A percentile compares a stretch with the other conserved stretches of the same genome.
Conservation (phyloP, 768 basidiomycete species). For the Xanthoconium purpureum region DNA sequence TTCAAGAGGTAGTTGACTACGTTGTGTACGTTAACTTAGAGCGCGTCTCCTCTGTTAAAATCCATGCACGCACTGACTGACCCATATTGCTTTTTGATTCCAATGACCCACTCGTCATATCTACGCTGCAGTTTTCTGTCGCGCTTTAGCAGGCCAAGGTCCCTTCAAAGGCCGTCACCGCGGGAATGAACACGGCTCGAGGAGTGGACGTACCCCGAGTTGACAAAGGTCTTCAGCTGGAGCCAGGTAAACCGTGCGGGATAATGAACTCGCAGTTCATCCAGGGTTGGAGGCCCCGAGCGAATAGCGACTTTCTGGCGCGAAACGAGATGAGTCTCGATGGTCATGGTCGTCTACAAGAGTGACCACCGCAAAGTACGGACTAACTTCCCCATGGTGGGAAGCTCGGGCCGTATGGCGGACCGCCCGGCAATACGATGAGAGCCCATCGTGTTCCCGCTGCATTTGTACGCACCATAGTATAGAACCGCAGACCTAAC, state of each 20-base stretch:
- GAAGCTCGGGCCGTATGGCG: too few species aligned
- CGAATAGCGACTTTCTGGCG: slow-evolving; percentile 37
- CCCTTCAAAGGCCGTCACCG: slow-evolving; percentile 40
- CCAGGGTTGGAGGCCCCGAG: slow-evolving; percentile 64
- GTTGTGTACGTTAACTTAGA: background rate
- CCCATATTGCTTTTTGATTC: slow-evolving; percentile 58
- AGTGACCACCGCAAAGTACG: background rate
- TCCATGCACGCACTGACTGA: slow-evolving; percentile 51
- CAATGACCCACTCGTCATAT: slow-evolving; percentile 58
- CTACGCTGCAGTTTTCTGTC: slow-evolving; percentile 65
- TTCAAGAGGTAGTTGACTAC: slow-evolving; percentile 71
- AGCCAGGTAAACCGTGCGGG: slow-evolving; percentile 75
- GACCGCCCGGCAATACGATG: too few species aligned
- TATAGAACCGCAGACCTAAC: background rate
- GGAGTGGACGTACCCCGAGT: slow-evolving; percentile 57
- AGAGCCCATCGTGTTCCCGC: too few species aligned
- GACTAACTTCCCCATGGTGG: slow-evolving; percentile 8
- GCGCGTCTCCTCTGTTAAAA: background rate
- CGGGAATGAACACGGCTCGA: background rate
- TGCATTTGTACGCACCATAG: too few species aligned
- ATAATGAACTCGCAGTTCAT: slow-evolving; percentile 65
- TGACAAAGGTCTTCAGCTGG: slow-evolving; percentile 73
- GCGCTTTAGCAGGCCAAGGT: slow-evolving; percentile 77
- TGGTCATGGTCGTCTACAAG: slow-evolving; percentile 13
- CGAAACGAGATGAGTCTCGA: slow-evolving; percentile 8